A percentile compares a stretch with the other conserved stretches of the same genome.
Evolutionary conservation across 768 basidiomycete genomes (phyloP).

Genomic region (Gyrodon lividus): DNA sequence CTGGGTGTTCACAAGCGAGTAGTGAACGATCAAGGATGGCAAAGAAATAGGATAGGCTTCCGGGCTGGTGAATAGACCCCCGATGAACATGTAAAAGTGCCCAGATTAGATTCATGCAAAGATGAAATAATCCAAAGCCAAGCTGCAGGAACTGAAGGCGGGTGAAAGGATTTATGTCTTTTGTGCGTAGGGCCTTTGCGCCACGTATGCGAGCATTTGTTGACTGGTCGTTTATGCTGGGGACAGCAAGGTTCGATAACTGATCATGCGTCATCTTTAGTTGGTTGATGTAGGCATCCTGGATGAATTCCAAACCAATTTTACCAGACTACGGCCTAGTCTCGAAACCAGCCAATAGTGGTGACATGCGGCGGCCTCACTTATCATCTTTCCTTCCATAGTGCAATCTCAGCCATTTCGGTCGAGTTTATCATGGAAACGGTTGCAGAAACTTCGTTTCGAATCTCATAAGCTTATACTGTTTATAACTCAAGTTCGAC

Average conservation of each 20-base stretch:
- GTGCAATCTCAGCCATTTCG: not conserved
- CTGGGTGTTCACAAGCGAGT: slow-evolving; percentile 30
- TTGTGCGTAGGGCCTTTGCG: slow-evolving; percentile 10
- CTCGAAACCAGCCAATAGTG: too few species aligned
- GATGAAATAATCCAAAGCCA: slow-evolving; percentile 33
- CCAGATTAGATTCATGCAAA: slow-evolving; percentile 34
- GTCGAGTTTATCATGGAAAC: not conserved
- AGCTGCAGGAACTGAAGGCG: slow-evolving; percentile 24
- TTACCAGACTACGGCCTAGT: too few species aligned
- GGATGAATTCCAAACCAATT: slow-evolving; percentile 21
- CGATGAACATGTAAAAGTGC: slow-evolving; percentile 27
- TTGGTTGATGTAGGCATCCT: slow-evolving; percentile 28
- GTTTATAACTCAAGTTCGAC: not conserved
- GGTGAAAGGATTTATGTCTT: slow-evolving; percentile 23
- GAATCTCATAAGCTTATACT: not conserved
- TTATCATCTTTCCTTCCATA: not conserved
- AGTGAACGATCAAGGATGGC: slow-evolving; percentile 21
- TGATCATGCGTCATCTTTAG: slow-evolving; percentile 11
- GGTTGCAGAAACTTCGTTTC: not conserved
- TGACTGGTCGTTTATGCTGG: slow-evolving; percentile 14
- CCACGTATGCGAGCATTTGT: slow-evolving; percentile 19
- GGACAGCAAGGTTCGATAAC: slow-evolving; percentile 6
- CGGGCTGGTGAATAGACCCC: slow-evolving; percentile 20
- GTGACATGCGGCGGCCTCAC: too few species aligned
- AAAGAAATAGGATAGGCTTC: slow-evolving; percentile 32